phyloP scores from a whole-genome alignment of 495 filamentous ascomycete genomes.

The Daldinia concentrica region DNA sequence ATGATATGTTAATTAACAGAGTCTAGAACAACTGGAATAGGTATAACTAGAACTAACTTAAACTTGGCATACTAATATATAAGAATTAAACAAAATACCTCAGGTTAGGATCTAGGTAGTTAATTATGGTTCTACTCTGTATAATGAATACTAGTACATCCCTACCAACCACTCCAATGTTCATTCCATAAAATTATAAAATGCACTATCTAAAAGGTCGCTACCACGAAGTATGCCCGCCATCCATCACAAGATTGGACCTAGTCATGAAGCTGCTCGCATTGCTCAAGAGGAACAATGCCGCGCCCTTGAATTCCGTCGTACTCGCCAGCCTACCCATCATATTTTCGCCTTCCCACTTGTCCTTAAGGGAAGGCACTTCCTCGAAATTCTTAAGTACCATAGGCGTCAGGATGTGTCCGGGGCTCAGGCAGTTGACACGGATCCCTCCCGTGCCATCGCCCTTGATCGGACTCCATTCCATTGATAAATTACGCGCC shows the following conservation, averaged over 20 bases:
- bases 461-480: constrained; percentile 65
- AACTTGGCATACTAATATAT: not conserved
- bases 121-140: not conserved
- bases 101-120: not conserved
- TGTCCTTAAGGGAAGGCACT: constrained; percentile 64
- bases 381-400: constrained; percentile 71
- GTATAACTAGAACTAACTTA: not conserved
- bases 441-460: constrained; percentile 65
- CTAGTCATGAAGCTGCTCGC: constrained; percentile 80
- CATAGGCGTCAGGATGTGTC: constrained; percentile 79
- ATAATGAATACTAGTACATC: not conserved
- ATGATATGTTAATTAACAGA: not conserved
- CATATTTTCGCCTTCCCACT: constrained; percentile 78
- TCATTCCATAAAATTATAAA: not conserved
- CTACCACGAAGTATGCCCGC: constrained; percentile 65
- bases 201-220: not conserved
- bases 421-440: constrained; percentile 73
- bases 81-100: not conserved
- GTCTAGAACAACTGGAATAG: not conserved
- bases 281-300: constrained; percentile 65
- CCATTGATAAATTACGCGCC: constrained; percentile 71
- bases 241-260: constrained; percentile 67
- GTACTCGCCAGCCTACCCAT: constrained; percentile 69
- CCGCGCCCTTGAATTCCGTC: constrained; percentile 73
- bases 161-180: not conserved